A percentile compares a stretch with the other conserved stretches of the same genome.
Evolutionary conservation across 2,329 filamentous ascomycete genomes (phyloP).

Genomic region (Neoascochyta sp.): DNA sequence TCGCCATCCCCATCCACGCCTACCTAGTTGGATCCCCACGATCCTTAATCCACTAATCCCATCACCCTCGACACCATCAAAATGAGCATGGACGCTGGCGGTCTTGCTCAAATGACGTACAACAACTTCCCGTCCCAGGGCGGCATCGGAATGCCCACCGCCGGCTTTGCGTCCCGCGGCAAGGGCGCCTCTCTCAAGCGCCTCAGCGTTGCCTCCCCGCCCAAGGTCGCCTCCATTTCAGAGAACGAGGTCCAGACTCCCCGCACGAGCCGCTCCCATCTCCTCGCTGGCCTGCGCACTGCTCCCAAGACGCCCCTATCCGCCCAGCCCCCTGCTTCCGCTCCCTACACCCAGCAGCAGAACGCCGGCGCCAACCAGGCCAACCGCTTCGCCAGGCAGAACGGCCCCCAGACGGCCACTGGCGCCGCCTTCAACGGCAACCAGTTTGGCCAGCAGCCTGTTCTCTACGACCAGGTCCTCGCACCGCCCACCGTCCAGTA

Average conservation of each 20-base stretch:
- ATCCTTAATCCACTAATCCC: conserved; percentile 42
- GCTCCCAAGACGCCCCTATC: conserved; percentile 81
- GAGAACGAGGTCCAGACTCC: conserved; percentile 67
- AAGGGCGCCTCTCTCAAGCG: conserved; percentile 88
- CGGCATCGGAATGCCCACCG: conserved; percentile 70
- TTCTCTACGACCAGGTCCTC: conserved; percentile 78
- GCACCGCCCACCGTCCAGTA: conserved; percentile 78
- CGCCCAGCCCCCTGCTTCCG: conserved; percentile 58
- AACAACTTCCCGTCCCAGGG: conserved; percentile 61
- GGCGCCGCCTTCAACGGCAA: conserved; percentile 51
- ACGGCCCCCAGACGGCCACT: conserved; percentile 58
- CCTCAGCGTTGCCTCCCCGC: conserved; percentile 70
- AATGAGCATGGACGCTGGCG: conserved; percentile 84
- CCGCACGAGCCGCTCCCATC: conserved; percentile 88
- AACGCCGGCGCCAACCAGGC: conserved; percentile 46
- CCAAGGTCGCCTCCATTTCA: conserved; percentile 64
- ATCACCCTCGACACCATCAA: conserved; percentile 21
- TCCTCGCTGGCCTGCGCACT: conserved; percentile 88
- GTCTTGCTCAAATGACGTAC: conserved; percentile 99
- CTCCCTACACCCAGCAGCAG: conserved; percentile 57
- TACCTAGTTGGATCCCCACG: conserved; percentile 32
- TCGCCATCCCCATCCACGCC: conserved; percentile 33
- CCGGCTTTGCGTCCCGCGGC: conserved; percentile 79
- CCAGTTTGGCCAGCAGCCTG: conserved; percentile 40
- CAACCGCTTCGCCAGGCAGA: conserved; percentile 47